Base-by-base conservation (phyloP, 75 land plant genomes). In the Sequoiadendron giganteum region DNA sequence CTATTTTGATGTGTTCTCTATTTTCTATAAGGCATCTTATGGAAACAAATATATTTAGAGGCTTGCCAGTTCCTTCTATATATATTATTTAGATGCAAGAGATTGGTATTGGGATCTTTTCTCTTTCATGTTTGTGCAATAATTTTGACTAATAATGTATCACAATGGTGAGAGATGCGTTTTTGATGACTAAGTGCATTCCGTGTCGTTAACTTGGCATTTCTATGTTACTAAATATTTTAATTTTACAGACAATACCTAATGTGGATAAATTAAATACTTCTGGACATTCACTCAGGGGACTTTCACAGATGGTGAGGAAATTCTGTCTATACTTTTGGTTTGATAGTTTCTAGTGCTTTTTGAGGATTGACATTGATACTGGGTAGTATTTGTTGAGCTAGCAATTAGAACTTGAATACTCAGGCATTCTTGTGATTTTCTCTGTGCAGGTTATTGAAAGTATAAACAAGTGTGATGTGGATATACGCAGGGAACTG, bases 401-500 rank as follows among this genome's bases (percentile, higher is more conserved):
- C 15, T 47, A 45, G 14, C 28, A 6, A 13, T 11, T 45, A 82
- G 48, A 0, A 10, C 13, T 14, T 45, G 42, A 87, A 28, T 38
- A 5, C 48, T 39, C 21, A 87, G 10, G 28, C 89, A 54, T 56
- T 65, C 72, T 73, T 84, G 75, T 89, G 40, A 32, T 89, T 7
- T 58, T 73, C 88, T 48, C n/a, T 76, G 10, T 73, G 75, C 93
- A 97, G 99, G 99, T 97, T 54, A 90, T 95, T 73, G 98, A 97
- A 68, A 96, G 99, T 91, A 95, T 97, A 88, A 96, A 93, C 82
- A 97, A 90, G 89, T 97, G 96, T 89, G 99, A 97, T 89, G 95
- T 93, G 89, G 99, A 97, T 88, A 97, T 97, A 42, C 95, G 99
- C 32, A 93, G 95, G 87, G 99, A 97, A 88, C 90, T 97, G 15